phyloP scores from a whole-genome alignment of 108 stramenopile genomes.

The Cyclotella baltica region DNA sequence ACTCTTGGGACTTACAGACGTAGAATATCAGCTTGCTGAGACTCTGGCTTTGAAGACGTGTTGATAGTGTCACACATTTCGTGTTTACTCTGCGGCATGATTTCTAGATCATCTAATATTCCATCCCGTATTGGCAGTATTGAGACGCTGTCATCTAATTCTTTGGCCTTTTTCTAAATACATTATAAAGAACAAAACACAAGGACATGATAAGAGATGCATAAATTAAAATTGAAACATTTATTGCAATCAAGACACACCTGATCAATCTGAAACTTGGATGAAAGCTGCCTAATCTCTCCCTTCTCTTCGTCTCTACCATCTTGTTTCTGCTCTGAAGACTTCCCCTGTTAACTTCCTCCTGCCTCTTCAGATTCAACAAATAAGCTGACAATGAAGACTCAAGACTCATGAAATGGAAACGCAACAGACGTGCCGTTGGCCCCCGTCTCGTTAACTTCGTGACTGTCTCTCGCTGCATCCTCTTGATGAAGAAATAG shows the following conservation, averaged over 20 bases:
- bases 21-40: conserved; percentile 7
- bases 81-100: conserved; percentile 4
- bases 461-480: conserved; percentile 21
- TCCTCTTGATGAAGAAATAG: conserved; percentile 42
- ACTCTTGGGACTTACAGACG: background rate
- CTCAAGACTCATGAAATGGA: conserved; percentile 17
- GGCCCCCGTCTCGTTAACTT: conserved; percentile 11
- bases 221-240: too few species aligned
- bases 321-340: background rate
- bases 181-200: background rate
- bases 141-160: conserved; percentile 43
- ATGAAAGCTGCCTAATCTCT: background rate
- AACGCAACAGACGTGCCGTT: background rate
- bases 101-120: conserved; percentile 31
- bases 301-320: background rate
- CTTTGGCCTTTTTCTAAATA: conserved; percentile 41
- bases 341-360: conserved; percentile 44
- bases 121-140: conserved; percentile 9
- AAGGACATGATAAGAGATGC: background rate
- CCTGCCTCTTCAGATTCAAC: conserved; percentile 43
- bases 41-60: background rate
- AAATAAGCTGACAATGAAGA: conserved; percentile 35
- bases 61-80: background rate
- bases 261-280: conserved; percentile 37
- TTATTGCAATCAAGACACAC: too few species aligned